Percentiles rank a stretch among this genome's conserved stretches.
Evolutionary conservation across 345 rosid species (phyloP).

Genomic region (Noccaea bulbosa): DNA sequence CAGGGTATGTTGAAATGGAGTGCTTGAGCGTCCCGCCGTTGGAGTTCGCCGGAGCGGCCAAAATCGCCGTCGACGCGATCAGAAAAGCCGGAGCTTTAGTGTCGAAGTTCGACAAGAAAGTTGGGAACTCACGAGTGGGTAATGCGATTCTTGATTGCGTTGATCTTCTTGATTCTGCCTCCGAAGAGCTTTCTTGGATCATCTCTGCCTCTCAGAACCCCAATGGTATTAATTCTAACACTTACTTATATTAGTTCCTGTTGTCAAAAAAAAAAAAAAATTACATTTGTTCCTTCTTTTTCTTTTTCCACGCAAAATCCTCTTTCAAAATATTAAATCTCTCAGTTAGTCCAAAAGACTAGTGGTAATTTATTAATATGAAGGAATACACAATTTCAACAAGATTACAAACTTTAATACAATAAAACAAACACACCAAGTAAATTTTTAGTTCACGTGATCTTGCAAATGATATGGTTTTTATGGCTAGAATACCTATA

Average conservation of each 20-base stretch:
- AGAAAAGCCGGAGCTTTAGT: slow-evolving; percentile 44
- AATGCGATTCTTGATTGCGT: slow-evolving; percentile 66
- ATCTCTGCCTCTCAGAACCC: slow-evolving; percentile 61
- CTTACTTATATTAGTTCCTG: not conserved
- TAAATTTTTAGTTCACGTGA: slow-evolving; percentile 11
- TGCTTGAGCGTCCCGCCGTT: slow-evolving; percentile 51
- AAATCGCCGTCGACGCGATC: slow-evolving; percentile 45
- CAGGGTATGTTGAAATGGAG: slow-evolving; percentile 25
- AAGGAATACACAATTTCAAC: not conserved
- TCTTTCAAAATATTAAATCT: slow-evolving; percentile 2
- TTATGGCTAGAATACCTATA: not conserved
- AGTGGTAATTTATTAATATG: not conserved
- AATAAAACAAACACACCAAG: not conserved
- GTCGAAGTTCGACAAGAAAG: slow-evolving; percentile 42
- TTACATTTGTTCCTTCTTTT: not conserved
- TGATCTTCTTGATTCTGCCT: slow-evolving; percentile 68
- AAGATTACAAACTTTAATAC: not conserved
- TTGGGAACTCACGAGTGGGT: slow-evolving; percentile 50
- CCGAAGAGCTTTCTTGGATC: slow-evolving; percentile 63
- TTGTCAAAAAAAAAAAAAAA: no score
- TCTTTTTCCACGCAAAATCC: not conserved
- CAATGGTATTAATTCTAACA: slow-evolving; percentile 44
- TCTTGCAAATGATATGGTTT: not conserved
- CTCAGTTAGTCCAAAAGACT: not conserved
- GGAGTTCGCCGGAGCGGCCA: slow-evolving; percentile 53